Evolutionary conservation across 306 rosid species (phyloP), one percentile per base, ranked within the genome.

Genomic region (Abrus pulchellus): DNA sequence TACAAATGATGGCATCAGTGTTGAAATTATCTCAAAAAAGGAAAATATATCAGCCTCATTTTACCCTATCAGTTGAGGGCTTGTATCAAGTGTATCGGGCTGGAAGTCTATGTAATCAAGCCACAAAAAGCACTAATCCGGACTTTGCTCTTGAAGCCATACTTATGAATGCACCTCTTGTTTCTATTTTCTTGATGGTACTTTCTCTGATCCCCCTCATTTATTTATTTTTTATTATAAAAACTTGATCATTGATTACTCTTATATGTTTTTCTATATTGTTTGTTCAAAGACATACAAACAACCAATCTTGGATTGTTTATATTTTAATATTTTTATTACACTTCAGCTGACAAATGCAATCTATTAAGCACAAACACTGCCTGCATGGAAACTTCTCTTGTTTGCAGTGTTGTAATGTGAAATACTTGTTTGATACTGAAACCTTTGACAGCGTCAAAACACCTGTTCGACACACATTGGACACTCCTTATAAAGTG

Each of bases 21-120:
- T 73, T 90, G 79, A 90, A 88, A 83, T 73, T 88, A 77, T 95
- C 98, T 50, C 97, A 87, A 45, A 90, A 86, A 68, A 88, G 99
- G 83, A 87, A 84, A 75, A 61, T 82, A 79, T 84, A 72, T 78
- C 97, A 89, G 86, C 95, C 99, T 59, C 97, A 86, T 83, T 94
- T 86, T 70, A 89, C 88, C 61, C 72, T 94, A 67, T 94, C 97
- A 70, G 43, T 84, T 54, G 92, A 90, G 65, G 95, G 93, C 62
- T 75, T 91, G 61, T 91, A 83, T 87, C 83, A 81, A 68, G 76
- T 94, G 56, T 88, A 74, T 80, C 83, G 85, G 80, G 85, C 81
- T 71, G 87, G 87, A 68, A 41, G 72, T 67, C 52, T 38, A 52
- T 75, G 56, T 63, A 74, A 77, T 75, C 59, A 47, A 62, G 85